Conservation (phyloP, 1,139 yeast genomes). For the Sugiyamaella castrensis region DNA sequence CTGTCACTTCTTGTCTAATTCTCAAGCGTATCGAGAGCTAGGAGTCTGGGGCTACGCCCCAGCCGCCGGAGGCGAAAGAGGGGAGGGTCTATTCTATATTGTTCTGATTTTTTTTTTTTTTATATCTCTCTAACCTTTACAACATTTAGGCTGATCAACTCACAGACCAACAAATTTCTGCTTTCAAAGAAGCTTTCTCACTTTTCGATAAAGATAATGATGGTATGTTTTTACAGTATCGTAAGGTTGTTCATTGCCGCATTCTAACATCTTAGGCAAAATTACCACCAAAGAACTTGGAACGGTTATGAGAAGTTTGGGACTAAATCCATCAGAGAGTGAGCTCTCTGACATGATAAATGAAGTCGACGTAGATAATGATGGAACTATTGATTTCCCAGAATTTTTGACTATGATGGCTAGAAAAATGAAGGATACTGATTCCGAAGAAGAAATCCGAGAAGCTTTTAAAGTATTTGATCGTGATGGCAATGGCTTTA, state of each 20-base stretch:
- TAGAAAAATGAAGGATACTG: conserved; percentile 94
- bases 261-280: conserved; percentile 36
- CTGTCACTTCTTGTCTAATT: no score
- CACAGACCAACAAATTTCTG: conserved; percentile 94
- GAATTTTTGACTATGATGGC: conserved; percentile 80
- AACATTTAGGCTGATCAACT: conserved; percentile 67
- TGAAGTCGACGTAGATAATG: conserved; percentile 93
- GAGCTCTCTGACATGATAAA: conserved; percentile 95
- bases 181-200: conserved; percentile 96
- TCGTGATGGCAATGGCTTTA: conserved; percentile 94
- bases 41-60: no score
- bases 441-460: conserved; percentile 92
- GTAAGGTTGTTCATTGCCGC: neutral
- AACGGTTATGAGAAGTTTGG: conserved; percentile 96
- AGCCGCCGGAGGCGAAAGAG: no score
- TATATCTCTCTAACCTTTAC: neutral
- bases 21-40: no score
- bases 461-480: conserved; percentile 97
- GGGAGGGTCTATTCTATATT: neutral
- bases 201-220: conserved; percentile 94
- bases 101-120: no score
- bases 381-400: conserved; percentile 88
- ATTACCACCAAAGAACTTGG: conserved; percentile 95
- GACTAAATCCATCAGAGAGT: conserved; percentile 94
- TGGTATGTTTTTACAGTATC: conserved; percentile 46